Evolutionary conservation across 2,329 filamentous ascomycete species (phyloP), one percentile per base, ranked within the genome.

Genomic region (Aspergillus ochraceoroseus): DNA sequence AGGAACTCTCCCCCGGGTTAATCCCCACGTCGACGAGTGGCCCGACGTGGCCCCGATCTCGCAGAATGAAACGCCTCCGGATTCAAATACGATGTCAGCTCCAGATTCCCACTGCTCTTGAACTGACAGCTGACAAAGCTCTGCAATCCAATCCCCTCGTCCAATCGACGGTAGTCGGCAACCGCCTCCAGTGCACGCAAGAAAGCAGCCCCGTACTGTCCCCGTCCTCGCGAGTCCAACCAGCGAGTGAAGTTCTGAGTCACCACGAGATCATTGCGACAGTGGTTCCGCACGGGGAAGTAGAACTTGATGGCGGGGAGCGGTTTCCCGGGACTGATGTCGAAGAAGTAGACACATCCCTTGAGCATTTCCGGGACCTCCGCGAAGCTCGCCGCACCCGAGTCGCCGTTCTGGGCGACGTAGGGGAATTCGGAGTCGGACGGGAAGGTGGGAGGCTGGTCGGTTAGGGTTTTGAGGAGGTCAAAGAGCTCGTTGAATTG

Each of bases 341-440:
- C 38, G 32, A 41, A 41, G 32, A 31, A 41, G 32, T 41, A 41
- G 3, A 35, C 38, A 20, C 32, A 35, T 7, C 38, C 26, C 5
- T 23, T 34, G 17, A 35, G 26, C 18, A 25, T 41, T 19, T 31
- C 27, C 2, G 27, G 17, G 4, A 13, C 22, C 5, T 35, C 31
- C 3, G 31, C 31, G 25, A 22, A 23, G 17, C 3, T 4, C 7
- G n/a, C 6, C 18, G 32, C 6, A 7, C n/a, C 12, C 2, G 18
- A 32, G 28, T 32, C 29, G 18, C 11, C 17, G 26, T 37, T 32
- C 4, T n/a, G 19, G 6, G 26, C 8, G 13, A 19, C 13, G 5
- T 13, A 14, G 5, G 38, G 32, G 26, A 35, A 41, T n/a, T 41
- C 32, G 2, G 31, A 31, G 7, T 17, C 14, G 11, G 28, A 23